Evolutionary conservation across 139 green algal species (phyloP).

Genomic region (Mesotaenium endlicherianum): DNA sequence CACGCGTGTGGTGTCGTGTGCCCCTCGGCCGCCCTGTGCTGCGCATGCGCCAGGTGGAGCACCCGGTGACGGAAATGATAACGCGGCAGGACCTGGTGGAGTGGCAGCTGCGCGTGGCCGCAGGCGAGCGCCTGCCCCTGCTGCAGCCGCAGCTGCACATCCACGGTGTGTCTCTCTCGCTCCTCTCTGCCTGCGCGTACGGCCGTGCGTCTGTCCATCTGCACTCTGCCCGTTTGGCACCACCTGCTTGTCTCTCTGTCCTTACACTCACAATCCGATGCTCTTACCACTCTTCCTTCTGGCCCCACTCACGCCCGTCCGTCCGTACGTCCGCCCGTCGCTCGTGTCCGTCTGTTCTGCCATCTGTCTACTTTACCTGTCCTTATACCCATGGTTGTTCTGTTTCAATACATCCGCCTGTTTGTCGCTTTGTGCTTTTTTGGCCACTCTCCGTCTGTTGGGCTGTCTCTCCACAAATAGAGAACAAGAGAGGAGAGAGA

Average conservation of each 20-base stretch:
- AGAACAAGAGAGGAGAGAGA: too few species aligned
- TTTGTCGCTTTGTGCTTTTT: not conserved
- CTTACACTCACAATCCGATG: too few species aligned
- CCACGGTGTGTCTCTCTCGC: too few species aligned
- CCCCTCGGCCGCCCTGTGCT: not conserved
- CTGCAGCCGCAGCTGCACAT: slow-evolving; percentile 60
- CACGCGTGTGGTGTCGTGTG: not conserved
- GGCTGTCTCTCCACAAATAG: too few species aligned
- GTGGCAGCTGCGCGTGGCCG: slow-evolving; percentile 81
- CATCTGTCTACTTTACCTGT: not conserved
- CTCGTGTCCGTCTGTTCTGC: not conserved
- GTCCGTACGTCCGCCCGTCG: not conserved
- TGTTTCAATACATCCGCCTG: not conserved
- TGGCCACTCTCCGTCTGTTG: not conserved
- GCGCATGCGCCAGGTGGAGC: slow-evolving; percentile 74
- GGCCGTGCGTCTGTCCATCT: too few species aligned
- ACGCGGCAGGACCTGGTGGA: slow-evolving; percentile 83
- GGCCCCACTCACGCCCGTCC: not conserved
- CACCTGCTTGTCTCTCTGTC: too few species aligned
- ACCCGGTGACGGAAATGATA: slow-evolving; percentile 80
- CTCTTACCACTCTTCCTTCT: too few species aligned
- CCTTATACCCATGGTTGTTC: not conserved
- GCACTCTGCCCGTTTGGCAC: too few species aligned
- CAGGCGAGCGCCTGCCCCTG: slow-evolving; percentile 62
- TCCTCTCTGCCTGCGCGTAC: too few species aligned